Percentiles rank a stretch among this genome's conserved stretches.
Evolutionary conservation across 257 asterid species (phyloP).

Genomic region (Gentiana dahurica): DNA sequence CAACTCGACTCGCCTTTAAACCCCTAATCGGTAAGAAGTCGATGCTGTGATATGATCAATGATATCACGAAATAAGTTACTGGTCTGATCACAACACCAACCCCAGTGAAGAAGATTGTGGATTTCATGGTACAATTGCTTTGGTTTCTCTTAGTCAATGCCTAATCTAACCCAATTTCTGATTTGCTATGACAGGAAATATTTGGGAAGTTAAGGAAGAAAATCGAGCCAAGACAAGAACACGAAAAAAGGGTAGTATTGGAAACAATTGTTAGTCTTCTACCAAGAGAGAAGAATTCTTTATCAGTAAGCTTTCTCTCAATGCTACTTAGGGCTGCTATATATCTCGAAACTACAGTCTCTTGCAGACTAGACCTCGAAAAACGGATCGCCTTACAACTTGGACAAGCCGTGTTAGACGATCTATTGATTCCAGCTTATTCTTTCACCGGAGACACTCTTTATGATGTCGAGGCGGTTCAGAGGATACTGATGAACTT

Average conservation of each 20-base stretch:
- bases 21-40: no score
- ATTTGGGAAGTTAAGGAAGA: slow-evolving; percentile 64
- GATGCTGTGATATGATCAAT: no score
- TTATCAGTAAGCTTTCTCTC: slow-evolving; percentile 79
- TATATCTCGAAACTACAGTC: slow-evolving; percentile 63
- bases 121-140: slow-evolving; percentile 8
- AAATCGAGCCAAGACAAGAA: slow-evolving; percentile 54
- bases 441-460: slow-evolving; percentile 55
- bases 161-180: not conserved
- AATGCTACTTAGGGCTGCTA: slow-evolving; percentile 77
- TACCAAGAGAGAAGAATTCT: slow-evolving; percentile 63
- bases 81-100: no score
- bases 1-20: no score
- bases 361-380: slow-evolving; percentile 87
- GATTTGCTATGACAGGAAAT: slow-evolving; percentile 39
- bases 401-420: slow-evolving; percentile 71
- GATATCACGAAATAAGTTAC: no score
- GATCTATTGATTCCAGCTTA: slow-evolving; percentile 68
- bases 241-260: slow-evolving; percentile 73
- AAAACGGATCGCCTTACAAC: slow-evolving; percentile 63
- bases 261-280: slow-evolving; percentile 75
- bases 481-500: slow-evolving; percentile 52
- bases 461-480: slow-evolving; percentile 69
- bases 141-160: not conserved
- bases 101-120: no score